Evolutionary conservation across 1,284 basidiomycete species (phyloP).

Genomic region (Jaminaea rosea): DNA sequence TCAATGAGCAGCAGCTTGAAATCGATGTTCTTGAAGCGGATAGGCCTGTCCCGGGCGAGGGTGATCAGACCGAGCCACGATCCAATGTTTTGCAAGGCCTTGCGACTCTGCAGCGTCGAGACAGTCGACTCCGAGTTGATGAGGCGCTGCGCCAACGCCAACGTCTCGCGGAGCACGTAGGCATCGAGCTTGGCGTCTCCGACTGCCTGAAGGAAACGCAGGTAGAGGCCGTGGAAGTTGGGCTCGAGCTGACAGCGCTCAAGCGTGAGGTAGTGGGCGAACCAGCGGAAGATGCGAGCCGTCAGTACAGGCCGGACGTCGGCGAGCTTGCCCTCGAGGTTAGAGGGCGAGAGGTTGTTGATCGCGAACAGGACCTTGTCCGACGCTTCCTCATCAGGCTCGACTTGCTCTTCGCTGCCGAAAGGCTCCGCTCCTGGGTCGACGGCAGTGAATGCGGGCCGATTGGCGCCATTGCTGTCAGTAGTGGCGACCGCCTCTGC

Average conservation of each 20-base stretch:
- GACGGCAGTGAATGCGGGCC: constrained; percentile 49
- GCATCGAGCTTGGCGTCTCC: constrained; percentile 48
- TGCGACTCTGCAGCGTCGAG: constrained; percentile 70
- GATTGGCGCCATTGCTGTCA: constrained; percentile 38
- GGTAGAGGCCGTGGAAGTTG: constrained; percentile 92
- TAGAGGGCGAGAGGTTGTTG: constrained; percentile 91
- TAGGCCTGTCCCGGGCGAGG: constrained; percentile 79
- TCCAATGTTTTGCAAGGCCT: constrained; percentile 83
- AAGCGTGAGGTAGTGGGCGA: constrained; percentile 92
- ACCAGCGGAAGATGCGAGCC: constrained; percentile 60
- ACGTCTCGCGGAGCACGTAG: constrained; percentile 84
- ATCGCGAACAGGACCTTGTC: constrained; percentile 96
- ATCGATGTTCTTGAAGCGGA: constrained; percentile 84
- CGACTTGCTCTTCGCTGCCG: constrained; percentile 26
- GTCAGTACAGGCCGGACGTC: constrained; percentile 29
- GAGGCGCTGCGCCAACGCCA: constrained; percentile 65
- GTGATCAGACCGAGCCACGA: constrained; percentile 93
- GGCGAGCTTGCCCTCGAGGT: constrained; percentile 64
- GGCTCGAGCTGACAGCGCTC: constrained; percentile 92
- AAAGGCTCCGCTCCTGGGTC: constrained; percentile 47
- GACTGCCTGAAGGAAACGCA: constrained; percentile 73
- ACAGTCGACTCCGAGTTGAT: constrained; percentile 88
- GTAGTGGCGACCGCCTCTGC: neutral
- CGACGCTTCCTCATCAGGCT: constrained; percentile 75
- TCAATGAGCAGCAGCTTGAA: constrained; percentile 94